Conservation (phyloP, 2,329 filamentous ascomycete genomes). For the Raffaelea ambrosiae region DNA sequence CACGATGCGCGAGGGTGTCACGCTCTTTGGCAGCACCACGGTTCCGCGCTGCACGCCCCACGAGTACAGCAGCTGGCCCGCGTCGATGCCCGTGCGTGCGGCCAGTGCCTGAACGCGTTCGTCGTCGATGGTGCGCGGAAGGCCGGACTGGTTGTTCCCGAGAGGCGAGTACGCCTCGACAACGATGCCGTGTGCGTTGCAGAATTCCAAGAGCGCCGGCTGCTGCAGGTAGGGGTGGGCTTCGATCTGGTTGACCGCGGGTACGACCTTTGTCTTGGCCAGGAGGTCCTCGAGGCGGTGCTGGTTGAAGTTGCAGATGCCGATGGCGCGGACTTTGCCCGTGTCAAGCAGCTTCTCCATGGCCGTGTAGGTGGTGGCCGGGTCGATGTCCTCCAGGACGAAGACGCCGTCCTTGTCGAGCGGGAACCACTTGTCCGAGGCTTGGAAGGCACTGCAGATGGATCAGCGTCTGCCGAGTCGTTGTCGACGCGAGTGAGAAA, state of each 20-base stretch:
- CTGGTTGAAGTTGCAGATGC: slow-evolving; percentile 43
- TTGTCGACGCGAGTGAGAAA: no score
- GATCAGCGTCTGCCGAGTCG: no score
- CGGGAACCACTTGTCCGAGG: slow-evolving; percentile 35
- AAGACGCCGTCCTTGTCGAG: slow-evolving; percentile 54
- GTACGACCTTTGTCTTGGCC: slow-evolving; percentile 42
- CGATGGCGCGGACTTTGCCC: slow-evolving; percentile 35
- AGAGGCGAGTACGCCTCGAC: slow-evolving; percentile 56
- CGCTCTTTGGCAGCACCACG: slow-evolving; percentile 45
- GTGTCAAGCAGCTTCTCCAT: slow-evolving; percentile 29
- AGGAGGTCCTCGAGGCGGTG: slow-evolving; percentile 32
- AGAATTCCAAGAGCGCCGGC: slow-evolving; percentile 46
- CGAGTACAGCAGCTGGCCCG: slow-evolving; percentile 40
- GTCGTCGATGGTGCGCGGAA: slow-evolving; percentile 40
- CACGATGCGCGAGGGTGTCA: slow-evolving; percentile 41
- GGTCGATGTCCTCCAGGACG: slow-evolving; percentile 44
- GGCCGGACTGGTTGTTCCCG: slow-evolving; percentile 34
- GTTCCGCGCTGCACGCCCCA: slow-evolving; percentile 47
- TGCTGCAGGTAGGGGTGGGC: slow-evolving; percentile 62
- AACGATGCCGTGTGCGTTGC: slow-evolving; percentile 48
- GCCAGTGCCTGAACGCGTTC: slow-evolving; percentile 36
- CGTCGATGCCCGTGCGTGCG: slow-evolving; percentile 27
- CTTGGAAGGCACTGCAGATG: slow-evolving; percentile 19
- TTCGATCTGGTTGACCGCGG: slow-evolving; percentile 61
- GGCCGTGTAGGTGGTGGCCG: slow-evolving; percentile 30